Evolutionary conservation across 2,329 filamentous ascomycete genomes (phyloP), one percentile per base, ranked within the genome.

Genomic region (Talaromyces marneffei): DNA sequence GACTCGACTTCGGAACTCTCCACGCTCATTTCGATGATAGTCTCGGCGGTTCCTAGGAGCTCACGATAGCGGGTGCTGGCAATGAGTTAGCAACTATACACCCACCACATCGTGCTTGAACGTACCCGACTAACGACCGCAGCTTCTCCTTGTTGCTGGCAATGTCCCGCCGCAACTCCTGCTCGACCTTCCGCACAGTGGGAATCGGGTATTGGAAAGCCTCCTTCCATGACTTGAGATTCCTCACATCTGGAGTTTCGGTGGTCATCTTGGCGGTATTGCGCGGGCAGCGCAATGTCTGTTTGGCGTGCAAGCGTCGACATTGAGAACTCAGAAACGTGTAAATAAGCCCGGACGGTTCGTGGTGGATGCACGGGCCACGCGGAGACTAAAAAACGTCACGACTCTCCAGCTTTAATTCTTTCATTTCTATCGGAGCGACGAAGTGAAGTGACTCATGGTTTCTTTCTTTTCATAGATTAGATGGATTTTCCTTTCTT

Each of bases 31-130:
- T 87, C 84, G 59, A 97, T 89, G 66, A 97, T 97, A n/a, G 87
- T 87, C 76, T 97, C 92, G 59, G 93, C 93, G 0, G 93, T 97
- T 57, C 90, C 90, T 27, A 97, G 85, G 8, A 97, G 85, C 69
- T 94, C 91, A 67, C 93, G 89, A 76, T 97, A 97, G 70, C 85
- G 84, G 67, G 83, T 80, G 20, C 84, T 87, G 66, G 9, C 10
- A 54, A 6, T 1, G n/a, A 39, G n/a, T 9, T 7, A 31, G n/a
- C 59, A 35, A 62, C 57, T 57, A 60, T 40, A 39, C 10, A 37
- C 53, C 12, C 14, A 16, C 35, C 18, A 44, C 40, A 29, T 9
- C 44, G 44, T 23, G 53, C 10, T 54, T n/a, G 33, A 33, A 66
- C 79, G 62, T 79, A 86, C 84, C 86, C 86, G 65, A 89, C 86